A percentile compares a stretch with the other conserved stretches of the same genome.
These are phyloP conservation scores for Arthrobotrys sinensis DNA, from an alignment of 2,329 filamentous ascomycete species.

Conservation along the genomic window DNA sequence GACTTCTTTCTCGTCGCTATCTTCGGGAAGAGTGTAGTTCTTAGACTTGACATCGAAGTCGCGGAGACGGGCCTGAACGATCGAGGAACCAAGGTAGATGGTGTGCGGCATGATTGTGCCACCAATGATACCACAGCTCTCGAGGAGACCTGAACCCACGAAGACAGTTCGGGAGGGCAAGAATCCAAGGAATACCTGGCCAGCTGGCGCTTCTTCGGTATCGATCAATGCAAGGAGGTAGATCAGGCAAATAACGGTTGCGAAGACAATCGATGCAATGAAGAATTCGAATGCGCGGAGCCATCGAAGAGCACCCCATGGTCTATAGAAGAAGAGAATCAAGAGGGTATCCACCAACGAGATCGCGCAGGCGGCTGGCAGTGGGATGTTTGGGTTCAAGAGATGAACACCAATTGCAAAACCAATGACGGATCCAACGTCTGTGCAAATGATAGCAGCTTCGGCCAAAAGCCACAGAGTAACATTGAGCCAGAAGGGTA, in stretches of 20 bases:
- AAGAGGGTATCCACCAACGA: slow-evolving; percentile 73
- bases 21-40: slow-evolving; percentile 57
- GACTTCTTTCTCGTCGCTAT: slow-evolving; percentile 44
- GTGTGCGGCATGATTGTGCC: slow-evolving; percentile 75
- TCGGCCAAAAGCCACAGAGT: slow-evolving; percentile 77
- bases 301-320: slow-evolving; percentile 71
- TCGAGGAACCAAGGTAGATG: slow-evolving; percentile 73
- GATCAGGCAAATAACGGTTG: slow-evolving; percentile 74
- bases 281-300: slow-evolving; percentile 73
- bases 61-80: slow-evolving; percentile 72
- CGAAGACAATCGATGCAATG: slow-evolving; percentile 72
- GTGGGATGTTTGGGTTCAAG: slow-evolving; percentile 70
- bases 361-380: slow-evolving; percentile 74
- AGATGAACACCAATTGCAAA: slow-evolving; percentile 74
- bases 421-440: slow-evolving; percentile 76
- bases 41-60: slow-evolving; percentile 69
- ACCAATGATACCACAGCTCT: slow-evolving; percentile 72
- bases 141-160: slow-evolving; percentile 72
- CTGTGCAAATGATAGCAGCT: slow-evolving; percentile 79
- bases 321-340: slow-evolving; percentile 73
- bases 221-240: slow-evolving; percentile 73
- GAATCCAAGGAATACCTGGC: slow-evolving; percentile 73
- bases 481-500: slow-evolving; percentile 77
- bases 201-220: slow-evolving; percentile 65
- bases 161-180: slow-evolving; percentile 72